Conservation (phyloP, 1,139 yeast genomes). For the Blastobotrys proliferans region DNA sequence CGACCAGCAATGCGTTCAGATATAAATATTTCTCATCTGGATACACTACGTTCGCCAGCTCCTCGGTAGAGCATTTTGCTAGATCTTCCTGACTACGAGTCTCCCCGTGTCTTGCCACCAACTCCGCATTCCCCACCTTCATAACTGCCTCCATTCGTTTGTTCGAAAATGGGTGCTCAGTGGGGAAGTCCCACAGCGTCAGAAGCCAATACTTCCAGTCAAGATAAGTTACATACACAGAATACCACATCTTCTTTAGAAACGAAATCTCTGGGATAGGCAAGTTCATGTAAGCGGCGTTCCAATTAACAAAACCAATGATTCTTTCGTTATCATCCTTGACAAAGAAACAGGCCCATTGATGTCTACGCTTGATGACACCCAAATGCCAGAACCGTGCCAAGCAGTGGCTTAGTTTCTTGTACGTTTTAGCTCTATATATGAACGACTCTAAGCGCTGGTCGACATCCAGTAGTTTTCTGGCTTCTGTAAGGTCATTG, state of each 20-base stretch:
- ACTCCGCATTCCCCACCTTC: not conserved
- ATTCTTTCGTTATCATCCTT: not conserved
- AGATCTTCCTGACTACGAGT: not conserved
- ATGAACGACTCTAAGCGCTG: not conserved
- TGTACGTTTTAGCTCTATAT: not conserved
- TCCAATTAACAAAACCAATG: not conserved
- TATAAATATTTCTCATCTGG: not conserved
- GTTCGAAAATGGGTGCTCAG: not conserved
- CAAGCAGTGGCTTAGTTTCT: not conserved
- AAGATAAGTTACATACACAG: not conserved
- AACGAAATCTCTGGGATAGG: not conserved
- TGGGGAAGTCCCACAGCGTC: not conserved
- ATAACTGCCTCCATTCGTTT: not conserved
- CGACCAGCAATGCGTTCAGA: not conserved
- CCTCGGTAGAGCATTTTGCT: not conserved
- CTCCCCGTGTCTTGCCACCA: not conserved
- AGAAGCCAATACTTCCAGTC: not conserved
- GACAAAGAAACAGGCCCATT: not conserved
- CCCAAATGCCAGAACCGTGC: not conserved
- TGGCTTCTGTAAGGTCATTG: not conserved
- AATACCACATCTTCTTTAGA: not conserved
- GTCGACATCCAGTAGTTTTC: not conserved
- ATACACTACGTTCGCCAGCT: not conserved
- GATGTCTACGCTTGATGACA: not conserved
- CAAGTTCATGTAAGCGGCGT: not conserved